A percentile compares a stretch with the other conserved stretches of the same genome.
Conservation (phyloP, 2,329 filamentous ascomycete genomes). For the Colletotrichum sp. region DNA sequence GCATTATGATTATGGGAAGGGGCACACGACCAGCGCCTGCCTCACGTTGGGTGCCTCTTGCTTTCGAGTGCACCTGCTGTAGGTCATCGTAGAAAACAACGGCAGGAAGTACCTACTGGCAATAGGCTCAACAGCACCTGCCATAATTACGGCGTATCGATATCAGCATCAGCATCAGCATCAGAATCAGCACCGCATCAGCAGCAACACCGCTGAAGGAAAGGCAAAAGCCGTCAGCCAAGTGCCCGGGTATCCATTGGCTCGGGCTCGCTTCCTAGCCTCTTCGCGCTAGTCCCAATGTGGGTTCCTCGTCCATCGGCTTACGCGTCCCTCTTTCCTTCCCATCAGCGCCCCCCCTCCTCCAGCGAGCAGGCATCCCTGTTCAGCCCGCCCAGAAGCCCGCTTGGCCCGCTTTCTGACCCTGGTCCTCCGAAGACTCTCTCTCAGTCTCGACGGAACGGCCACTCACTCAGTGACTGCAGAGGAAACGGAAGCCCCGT, state of each 20-base stretch:
- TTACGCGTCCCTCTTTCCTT: constrained; percentile 21
- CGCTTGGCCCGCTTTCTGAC: constrained; percentile 14
- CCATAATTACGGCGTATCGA: not conserved
- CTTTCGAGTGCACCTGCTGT: not conserved
- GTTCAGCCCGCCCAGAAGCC: constrained; percentile 14
- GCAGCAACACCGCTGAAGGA: not conserved
- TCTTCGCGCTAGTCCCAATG: not conserved
- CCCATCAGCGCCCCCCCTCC: not conserved
- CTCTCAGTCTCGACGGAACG: not conserved
- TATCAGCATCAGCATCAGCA: not conserved
- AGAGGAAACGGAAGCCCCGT: constrained; percentile 18
- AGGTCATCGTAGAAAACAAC: not conserved
- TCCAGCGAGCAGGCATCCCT: constrained; percentile 1
- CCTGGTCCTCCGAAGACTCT: constrained; percentile 4
- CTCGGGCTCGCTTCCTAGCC: not conserved
- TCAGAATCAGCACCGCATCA: not conserved
- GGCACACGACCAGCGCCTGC: not conserved
- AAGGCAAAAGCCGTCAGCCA: constrained; percentile 1
- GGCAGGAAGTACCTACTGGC: not conserved
- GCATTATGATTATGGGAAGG: not conserved
- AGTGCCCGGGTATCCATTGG: not conserved
- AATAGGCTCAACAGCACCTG: not conserved
- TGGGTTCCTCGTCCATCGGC: constrained; percentile 9
- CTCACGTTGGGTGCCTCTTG: not conserved
- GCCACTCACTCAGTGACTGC: constrained; percentile 13